These are phyloP conservation scores for Jamesozyma lodderae DNA, from an alignment of 805 yeast genomes.

Conservation along the genomic window DNA sequence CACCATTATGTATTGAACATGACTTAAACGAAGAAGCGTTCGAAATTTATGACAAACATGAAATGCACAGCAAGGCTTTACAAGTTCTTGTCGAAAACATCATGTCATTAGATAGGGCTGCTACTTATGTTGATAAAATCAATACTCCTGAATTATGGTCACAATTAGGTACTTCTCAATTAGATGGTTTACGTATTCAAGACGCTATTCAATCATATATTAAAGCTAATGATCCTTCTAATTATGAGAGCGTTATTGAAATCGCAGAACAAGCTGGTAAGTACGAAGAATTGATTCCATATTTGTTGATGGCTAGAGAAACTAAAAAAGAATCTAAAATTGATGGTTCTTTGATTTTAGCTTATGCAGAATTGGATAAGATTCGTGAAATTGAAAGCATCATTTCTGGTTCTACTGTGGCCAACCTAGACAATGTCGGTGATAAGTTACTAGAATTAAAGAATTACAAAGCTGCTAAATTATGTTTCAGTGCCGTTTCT, in stretches of 20 bases:
- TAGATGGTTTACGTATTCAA: conserved; percentile 83
- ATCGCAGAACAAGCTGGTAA: conserved; percentile 93
- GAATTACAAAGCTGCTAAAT: conserved; percentile 88
- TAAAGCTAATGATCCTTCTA: conserved; percentile 83
- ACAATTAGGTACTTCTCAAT: conserved; percentile 91
- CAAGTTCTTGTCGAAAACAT: conserved; percentile 86
- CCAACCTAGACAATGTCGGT: conserved; percentile 86
- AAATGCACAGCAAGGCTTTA: conserved; percentile 69
- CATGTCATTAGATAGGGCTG: conserved; percentile 92
- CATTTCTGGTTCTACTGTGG: conserved; percentile 81
- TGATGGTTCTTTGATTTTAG: conserved; percentile 84
- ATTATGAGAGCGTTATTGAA: conserved; percentile 86
- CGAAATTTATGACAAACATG: conserved; percentile 81
- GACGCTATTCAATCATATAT: conserved; percentile 90
- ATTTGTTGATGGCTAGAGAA: conserved; percentile 84
- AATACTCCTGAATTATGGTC: conserved; percentile 86
- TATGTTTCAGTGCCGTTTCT: conserved; percentile 74
- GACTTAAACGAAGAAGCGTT: conserved; percentile 89
- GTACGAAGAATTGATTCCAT: conserved; percentile 84
- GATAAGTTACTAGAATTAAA: conserved; percentile 74
- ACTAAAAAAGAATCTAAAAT: conserved; percentile 82
- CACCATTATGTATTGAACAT: conserved; percentile 82
- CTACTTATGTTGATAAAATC: conserved; percentile 81
- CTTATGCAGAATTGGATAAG: conserved; percentile 72
- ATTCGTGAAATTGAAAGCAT: conserved; percentile 76